Percentiles rank a stretch among this genome's conserved stretches.
Conservation (phyloP, 23 red algal genomes). For the Gracilaria vermiculophylla region DNA sequence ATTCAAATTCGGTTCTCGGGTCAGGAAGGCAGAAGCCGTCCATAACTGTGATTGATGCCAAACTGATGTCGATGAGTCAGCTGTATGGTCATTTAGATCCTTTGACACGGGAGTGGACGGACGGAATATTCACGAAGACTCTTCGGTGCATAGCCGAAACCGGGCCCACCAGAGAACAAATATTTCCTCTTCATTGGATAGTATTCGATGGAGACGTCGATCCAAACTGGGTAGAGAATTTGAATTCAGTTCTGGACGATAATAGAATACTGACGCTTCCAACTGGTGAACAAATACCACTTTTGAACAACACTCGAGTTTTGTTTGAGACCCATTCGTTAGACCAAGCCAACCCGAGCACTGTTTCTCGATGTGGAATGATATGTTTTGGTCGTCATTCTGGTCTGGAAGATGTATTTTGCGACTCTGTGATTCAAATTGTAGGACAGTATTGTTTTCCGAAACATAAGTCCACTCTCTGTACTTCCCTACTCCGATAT, state of each 20-base stretch:
- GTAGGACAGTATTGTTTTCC: neutral
- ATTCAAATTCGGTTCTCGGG: neutral
- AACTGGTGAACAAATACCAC: constrained; percentile 64
- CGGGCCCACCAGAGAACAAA: neutral
- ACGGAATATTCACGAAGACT: constrained; percentile 62
- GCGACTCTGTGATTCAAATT: neutral
- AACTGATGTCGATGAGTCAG: constrained; percentile 40
- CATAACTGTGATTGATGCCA: constrained; percentile 61
- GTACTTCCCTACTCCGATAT: neutral
- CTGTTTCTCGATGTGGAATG: constrained; percentile 73
- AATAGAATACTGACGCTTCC: constrained; percentile 67
- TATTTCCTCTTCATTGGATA: constrained; percentile 49
- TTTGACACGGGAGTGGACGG: constrained; percentile 76
- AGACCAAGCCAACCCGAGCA: constrained; percentile 63
- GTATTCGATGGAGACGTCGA: constrained; percentile 80
- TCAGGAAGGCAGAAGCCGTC: neutral
- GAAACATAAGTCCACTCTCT: neutral
- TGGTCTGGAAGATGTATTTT: constrained; percentile 1
- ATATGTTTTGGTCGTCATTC: constrained; percentile 48
- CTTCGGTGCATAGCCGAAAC: constrained; percentile 28
- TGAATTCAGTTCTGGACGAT: constrained; percentile 79
- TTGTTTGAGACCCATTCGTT: constrained; percentile 65
- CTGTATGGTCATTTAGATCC: constrained; percentile 66
- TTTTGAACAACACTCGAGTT: constrained; percentile 39
- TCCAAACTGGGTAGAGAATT: constrained; percentile 74